Evolutionary conservation across 805 yeast species (phyloP), one percentile per base, ranked within the genome.

Genomic region (Saccharomyces mikatae): DNA sequence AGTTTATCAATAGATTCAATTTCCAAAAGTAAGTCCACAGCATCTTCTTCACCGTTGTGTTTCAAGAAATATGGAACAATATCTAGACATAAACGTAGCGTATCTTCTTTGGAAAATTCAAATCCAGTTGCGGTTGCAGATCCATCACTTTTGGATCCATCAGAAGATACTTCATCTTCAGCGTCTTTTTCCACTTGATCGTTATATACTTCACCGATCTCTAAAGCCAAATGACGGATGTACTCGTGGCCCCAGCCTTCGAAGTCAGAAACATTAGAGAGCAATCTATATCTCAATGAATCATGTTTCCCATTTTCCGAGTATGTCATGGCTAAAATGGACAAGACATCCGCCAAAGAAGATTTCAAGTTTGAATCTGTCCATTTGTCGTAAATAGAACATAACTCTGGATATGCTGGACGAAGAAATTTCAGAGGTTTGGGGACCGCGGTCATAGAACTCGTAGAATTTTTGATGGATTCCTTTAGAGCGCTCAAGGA

Each of bases 361-460:
- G 78, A 72, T 58, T 80, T 80, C 54, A 81, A 72, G 4, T 66
- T 64, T 3, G 68, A 63, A 52, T 76, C 74, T 11, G 76, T 71
- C 96, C 97, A 89, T 36, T 76, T 74, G 41, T 80, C 83, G 69
- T 85, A 87, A 44, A 87, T 72, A 53, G 75, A 78, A 32, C 81
- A 80, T 64, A 94, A 76, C n/a, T 77, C 64, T 22, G 85, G 83
- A 68, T 85, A 94, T 65, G 83, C 88, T 6, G 97, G 96, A 65
- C 96, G 83, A 60, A 94, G 78, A 69, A 94, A 94, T 75, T 94
- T 95, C 73, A 94, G 80, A 4, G 99, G 99, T 72, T 94, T 94
- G 41, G 99, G 99, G 51, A 94, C 99, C 2, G 99, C 99, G 1
- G 99, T 94, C 97, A 94, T 94, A 8, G 97, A 91, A 41, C 97